Evolutionary conservation across 164 flowering plant species (phyloP), one percentile per base, ranked within the genome.

Genomic region (Paratinospora sagittata): DNA sequence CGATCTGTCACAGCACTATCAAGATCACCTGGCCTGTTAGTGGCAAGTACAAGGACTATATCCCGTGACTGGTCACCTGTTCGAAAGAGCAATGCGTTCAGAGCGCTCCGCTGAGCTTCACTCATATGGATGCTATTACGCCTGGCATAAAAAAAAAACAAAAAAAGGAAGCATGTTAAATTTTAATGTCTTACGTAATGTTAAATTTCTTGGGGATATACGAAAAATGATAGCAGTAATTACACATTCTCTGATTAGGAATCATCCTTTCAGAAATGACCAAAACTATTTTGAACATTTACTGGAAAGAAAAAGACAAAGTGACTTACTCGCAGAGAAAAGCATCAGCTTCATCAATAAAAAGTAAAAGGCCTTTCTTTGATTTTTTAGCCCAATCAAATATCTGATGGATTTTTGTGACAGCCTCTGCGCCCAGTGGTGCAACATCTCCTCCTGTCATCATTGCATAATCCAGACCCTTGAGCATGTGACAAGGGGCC

Each of bases 371-470:
- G 49, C 98, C 98, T 78, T 85, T 93, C 73, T 69, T 89, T 43
- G 98, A 91, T 66, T 82, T 93, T 78, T 86, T 91, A 14, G 98
- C 85, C 98, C 97, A 93, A 72, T 93, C 97, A 84, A 93, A 91
- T 78, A 93, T 85, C 72, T 91, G 84, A 75, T 93, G 98, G 73
- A 93, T 93, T 76, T 93, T 93, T 47, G 97, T 93, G 24, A 91
- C 98, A 77, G 98, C 98, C 74, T 93, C 90, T 41, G 97, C 73
- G 45, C 98, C 98, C 73, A 93, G 72, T 0, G 98, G 97, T 65
- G 92, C 93, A 82, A 93, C 98, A 85, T 93, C 98, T 66, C 98
- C 98, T 72, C 96, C 98, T 16, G 98, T 93, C 98, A 93, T 93
- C 98, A 93, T 88, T 64, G 98, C 98, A 84, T 93, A 93, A 82